Evolutionary conservation across 176 grass and related monocot genomes (phyloP), one percentile per base, ranked within the genome.

Genomic region (Lolium perenne): DNA sequence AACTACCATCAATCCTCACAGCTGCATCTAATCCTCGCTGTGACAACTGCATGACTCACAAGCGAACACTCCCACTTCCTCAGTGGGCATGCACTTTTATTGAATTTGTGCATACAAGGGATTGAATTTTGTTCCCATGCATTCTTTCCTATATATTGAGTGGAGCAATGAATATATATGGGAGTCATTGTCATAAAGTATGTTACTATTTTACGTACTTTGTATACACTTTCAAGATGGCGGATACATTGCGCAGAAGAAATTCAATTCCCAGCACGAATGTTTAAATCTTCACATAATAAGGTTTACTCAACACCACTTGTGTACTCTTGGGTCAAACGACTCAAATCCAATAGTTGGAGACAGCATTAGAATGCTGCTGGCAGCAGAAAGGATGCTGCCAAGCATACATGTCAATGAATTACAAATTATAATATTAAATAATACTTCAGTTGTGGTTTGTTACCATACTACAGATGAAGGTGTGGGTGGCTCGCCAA

Each of bases 201-300:
- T 67, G 16, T 26, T 68, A 68, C 10, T 81, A 81, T 81, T 38
- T 81, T 69, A 81, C 54, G 47, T 66, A 69, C 62, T 68, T 81
- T n/a, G 4, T 63, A 38, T 38, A 38, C 46, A 53, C 16, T 81
- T 68, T n/a, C 79, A n/a, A 81, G 77, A 63, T 78, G 35, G 41
- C 22, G 3, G 55, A 43, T 78, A 60, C 13, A 47, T 47, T 49
- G 20, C 11, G 0, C 54, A 60, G 35, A 78, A 32, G 49, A 78
- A 56, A 78, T 57, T 58, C 2, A 6, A 21, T 57, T 77, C 53
- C 17, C 32, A 51, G 71, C 71, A 57, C 2, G 2, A 54, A 77
- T 38, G 17, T 53, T 77, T 77, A 77, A 76, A 77, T 57, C 7
- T 61, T 79, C 21, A 62, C 38, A 79, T 22, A 45, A 2, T 47